Percentiles rank a stretch among this genome's conserved stretches.
phyloP scores from a whole-genome alignment of 1,284 basidiomycete genomes.

The Trichosporon coremiiforme region DNA sequence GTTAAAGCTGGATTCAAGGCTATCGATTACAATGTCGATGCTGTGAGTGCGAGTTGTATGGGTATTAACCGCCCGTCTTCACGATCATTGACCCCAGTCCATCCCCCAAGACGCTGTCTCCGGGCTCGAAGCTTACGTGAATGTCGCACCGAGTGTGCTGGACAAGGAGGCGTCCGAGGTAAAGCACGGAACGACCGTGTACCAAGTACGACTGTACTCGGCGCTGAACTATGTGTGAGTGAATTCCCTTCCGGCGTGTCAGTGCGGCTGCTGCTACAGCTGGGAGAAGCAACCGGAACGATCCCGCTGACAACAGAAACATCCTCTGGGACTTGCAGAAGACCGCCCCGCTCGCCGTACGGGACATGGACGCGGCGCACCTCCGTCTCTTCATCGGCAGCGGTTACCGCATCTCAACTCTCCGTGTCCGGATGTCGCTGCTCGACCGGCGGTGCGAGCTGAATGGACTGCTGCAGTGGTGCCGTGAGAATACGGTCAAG shows the following conservation, averaged over 20 bases:
- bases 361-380: slow-evolving; percentile 34
- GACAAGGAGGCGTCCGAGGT: neutral
- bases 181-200: neutral
- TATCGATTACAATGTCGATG: neutral
- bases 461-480: slow-evolving; percentile 30
- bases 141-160: neutral
- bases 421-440: slow-evolving; percentile 34
- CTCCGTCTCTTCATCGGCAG: slow-evolving; percentile 28
- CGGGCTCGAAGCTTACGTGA: neutral
- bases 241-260: too few species aligned
- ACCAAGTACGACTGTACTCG: neutral
- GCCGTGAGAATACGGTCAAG: slow-evolving; percentile 23
- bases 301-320: neutral
- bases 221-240: slow-evolving; percentile 14
- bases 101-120: neutral
- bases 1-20: neutral
- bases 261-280: too few species aligned
- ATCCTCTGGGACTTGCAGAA: slow-evolving; percentile 19
- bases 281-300: too few species aligned
- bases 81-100: neutral
- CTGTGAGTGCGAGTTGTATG: neutral
- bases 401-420: slow-evolving; percentile 30
- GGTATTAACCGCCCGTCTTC: too few species aligned
- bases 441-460: slow-evolving; percentile 32
- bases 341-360: slow-evolving; percentile 26